Evolutionary conservation across 2,329 filamentous ascomycete genomes (phyloP).

Genomic region (Diplodia seriata): DNA sequence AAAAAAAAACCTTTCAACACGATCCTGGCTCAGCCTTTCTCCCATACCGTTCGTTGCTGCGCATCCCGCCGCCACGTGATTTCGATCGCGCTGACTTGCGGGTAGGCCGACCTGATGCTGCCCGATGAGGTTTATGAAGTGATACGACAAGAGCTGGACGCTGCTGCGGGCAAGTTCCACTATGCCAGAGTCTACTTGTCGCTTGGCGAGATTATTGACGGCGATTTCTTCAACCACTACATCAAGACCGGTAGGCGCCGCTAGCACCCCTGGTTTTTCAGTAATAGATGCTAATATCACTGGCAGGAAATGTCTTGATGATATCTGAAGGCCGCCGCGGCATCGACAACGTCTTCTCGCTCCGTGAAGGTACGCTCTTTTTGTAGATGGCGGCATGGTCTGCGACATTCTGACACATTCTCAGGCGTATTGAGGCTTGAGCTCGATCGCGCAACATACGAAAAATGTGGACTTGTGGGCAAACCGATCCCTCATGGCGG

Average conservation of each 20-base stretch:
- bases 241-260: conserved; percentile 72
- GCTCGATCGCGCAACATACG: conserved; percentile 81
- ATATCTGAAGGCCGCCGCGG: conserved; percentile 77
- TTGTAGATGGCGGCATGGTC: not conserved
- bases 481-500: conserved; percentile 66
- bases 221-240: conserved; percentile 81
- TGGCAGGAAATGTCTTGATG: conserved; percentile 77
- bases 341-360: conserved; percentile 73
- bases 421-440: conserved; percentile 75
- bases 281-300: not conserved
- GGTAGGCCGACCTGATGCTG: conserved; percentile 67
- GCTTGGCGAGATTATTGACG: conserved; percentile 73
- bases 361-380: conserved; percentile 66
- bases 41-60: conserved; percentile 65
- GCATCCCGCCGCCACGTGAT: conserved; percentile 5
- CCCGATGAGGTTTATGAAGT: conserved; percentile 67
- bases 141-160: conserved; percentile 61
- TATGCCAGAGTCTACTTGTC: conserved; percentile 77
- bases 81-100: not conserved
- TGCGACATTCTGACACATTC: not conserved
- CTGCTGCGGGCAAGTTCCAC: conserved; percentile 46
- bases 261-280: no score
- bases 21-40: conserved; percentile 69
- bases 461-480: conserved; percentile 80
- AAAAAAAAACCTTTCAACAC: conserved; percentile 80